Evolutionary conservation across 345 rosid species (phyloP).

Genomic region (Cardamine occulta): DNA sequence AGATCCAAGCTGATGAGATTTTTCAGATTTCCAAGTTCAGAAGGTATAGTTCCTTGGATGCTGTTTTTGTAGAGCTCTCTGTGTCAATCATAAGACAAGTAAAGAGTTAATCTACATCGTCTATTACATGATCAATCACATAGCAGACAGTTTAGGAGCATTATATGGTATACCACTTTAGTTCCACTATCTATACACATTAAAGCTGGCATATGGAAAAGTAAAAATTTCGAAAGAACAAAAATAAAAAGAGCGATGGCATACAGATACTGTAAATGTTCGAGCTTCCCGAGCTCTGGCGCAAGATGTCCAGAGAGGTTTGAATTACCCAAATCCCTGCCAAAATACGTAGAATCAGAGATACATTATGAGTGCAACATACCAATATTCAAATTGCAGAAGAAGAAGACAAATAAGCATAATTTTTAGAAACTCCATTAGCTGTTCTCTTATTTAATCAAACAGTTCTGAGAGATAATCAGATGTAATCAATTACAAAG

Average conservation of each 20-base stretch:
- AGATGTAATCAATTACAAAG: constrained; percentile 6
- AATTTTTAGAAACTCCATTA: not conserved
- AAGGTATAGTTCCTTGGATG: constrained; percentile 79
- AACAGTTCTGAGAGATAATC: constrained; percentile 25
- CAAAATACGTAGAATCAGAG: constrained; percentile 19
- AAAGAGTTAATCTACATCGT: constrained; percentile 2
- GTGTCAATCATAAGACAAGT: constrained; percentile 29
- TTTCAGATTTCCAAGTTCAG: constrained; percentile 84
- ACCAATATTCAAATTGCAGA: not conserved
- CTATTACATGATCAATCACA: constrained; percentile 4
- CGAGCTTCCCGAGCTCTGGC: constrained; percentile 83
- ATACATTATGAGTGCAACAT: not conserved
- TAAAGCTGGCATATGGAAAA: not conserved
- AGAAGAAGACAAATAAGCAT: not conserved
- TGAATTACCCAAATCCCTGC: constrained; percentile 96
- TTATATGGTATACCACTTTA: not conserved
- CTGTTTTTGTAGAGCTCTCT: constrained; percentile 96
- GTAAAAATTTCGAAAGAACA: not conserved
- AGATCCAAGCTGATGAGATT: constrained; percentile 95
- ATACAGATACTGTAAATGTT: constrained; percentile 91
- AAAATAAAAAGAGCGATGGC: constrained; percentile 39
- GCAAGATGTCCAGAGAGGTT: constrained; percentile 88
- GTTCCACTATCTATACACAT: constrained; percentile 1
- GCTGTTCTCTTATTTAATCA: not conserved
- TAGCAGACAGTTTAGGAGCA: not conserved